A percentile compares a stretch with the other conserved stretches of the same genome.
phyloP scores from a whole-genome alignment of 1,284 basidiomycete species.

The Rhodotorula mucilaginosa region DNA sequence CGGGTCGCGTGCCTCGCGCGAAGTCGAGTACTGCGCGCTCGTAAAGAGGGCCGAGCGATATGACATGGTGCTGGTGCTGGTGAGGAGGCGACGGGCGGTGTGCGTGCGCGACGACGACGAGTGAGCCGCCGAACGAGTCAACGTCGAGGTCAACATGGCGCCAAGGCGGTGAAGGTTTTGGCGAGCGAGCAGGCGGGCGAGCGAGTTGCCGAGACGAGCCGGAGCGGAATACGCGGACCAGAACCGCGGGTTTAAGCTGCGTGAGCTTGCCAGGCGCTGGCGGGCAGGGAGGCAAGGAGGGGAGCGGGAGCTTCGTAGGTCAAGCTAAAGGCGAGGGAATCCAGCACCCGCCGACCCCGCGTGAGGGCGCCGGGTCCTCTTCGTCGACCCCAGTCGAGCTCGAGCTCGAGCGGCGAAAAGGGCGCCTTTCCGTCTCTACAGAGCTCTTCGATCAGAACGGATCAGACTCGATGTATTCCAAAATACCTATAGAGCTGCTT shows the following conservation, averaged over 20 bases:
- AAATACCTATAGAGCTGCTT: no score
- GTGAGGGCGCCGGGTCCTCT: no score
- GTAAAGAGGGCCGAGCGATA: slow-evolving; percentile 1
- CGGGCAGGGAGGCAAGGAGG: no score
- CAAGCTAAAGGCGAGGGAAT: no score
- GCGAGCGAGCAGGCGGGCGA: neutral
- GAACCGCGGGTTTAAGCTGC: neutral
- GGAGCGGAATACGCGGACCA: neutral
- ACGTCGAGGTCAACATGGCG: neutral
- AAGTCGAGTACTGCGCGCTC: slow-evolving; percentile 1
- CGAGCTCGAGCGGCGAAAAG: no score
- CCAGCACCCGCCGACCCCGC: no score
- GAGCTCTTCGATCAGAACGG: no score
- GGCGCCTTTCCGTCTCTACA: no score
- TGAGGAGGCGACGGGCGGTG: neutral
- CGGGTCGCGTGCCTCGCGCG: slow-evolving; percentile 17
- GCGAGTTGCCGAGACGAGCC: neutral
- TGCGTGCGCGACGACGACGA: neutral
- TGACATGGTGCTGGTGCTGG: neutral
- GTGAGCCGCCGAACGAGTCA: neutral
- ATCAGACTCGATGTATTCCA: no score
- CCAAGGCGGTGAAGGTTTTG: neutral
- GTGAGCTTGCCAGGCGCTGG: neutral
- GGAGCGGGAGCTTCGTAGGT: no score
- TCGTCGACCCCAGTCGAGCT: no score